Evolutionary conservation across 1,284 basidiomycete species (phyloP), one percentile per base, ranked within the genome.

Genomic region (Boletellus dicymbophilus): DNA sequence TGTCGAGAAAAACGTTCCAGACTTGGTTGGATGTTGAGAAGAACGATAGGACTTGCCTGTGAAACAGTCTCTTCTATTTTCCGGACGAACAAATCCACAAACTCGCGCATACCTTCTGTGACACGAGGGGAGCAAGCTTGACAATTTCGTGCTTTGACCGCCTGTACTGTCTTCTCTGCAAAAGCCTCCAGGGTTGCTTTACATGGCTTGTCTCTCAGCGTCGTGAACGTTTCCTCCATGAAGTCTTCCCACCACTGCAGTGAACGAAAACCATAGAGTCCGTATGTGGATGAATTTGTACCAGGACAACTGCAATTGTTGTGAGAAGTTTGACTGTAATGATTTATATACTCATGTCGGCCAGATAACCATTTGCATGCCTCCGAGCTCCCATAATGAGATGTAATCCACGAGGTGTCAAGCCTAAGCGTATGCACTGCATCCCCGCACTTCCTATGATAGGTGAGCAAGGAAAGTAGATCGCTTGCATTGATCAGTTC

Each of bases 231-330:
- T 13, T 46, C 37, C 7, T 49, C 37, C 52, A 61, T 48, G 16
- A 62, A 65, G 4, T 46, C 37, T 7, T 26, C 41, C 64, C 60
- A 66, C 62, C 62, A 58, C 15, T 42, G 12, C 5, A 38, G 39
- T 9, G 56, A 21, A 2, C 2, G 27, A 0, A 0, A 3, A 3
- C 27, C 7, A 11, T 53, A 53, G 3, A 45, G 6, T 4, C 0
- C 2, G 6, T 41, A 44, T 12, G 0, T n/a, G 2, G 26, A 4
- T 20, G 3, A 8, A 18, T 16, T 4, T 10, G 25, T 21, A 18
- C 1, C 18, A 7, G 21, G 36, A 18, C 52, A 51, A 7, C 8
- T 4, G 42, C 48, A 57, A 23, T 16, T 18, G 4, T 40, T 12
- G 9, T 13, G 6, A 7, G n/a, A n/a, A n/a, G n/a, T n/a, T n/a